Percentiles rank a stretch among this genome's conserved stretches.
Evolutionary conservation across 177 flowering plant species (phyloP).

Genomic region (Tripterygium wilfordii): DNA sequence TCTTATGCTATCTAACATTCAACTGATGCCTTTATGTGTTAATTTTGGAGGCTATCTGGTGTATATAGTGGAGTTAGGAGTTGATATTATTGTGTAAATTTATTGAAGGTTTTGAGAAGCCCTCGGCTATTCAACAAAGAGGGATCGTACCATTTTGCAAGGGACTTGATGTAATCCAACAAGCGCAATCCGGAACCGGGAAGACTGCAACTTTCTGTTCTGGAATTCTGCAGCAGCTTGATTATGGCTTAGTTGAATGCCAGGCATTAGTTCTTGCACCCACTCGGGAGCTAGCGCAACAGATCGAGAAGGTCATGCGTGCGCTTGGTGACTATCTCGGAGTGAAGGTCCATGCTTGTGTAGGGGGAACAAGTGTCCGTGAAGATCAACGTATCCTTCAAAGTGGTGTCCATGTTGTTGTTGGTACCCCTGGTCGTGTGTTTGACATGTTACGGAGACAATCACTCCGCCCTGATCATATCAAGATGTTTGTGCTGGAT

Average conservation of each 20-base stretch:
- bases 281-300: constrained; percentile 30
- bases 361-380: constrained; percentile 20
- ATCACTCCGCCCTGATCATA: constrained; percentile 11
- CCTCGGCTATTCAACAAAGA: constrained; percentile 32
- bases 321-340: constrained; percentile 31
- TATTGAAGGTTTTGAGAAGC: constrained; percentile 29
- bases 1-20: too few relatives aligned
- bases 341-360: constrained; percentile 34
- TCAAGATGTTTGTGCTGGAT: constrained; percentile 10
- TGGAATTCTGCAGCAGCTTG: constrained; percentile 30
- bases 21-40: too few relatives aligned
- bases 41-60: too few relatives aligned
- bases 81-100: background rate
- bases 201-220: constrained; percentile 34
- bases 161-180: constrained; percentile 32
- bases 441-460: constrained; percentile 19
- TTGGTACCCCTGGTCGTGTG: constrained; percentile 18
- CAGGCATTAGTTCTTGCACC: constrained; percentile 32
- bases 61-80: too few relatives aligned
- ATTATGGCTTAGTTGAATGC: constrained; percentile 22
- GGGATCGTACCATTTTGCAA: constrained; percentile 31
- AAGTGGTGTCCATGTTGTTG: constrained; percentile 17
- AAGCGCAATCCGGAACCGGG: constrained; percentile 37
- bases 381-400: constrained; percentile 13
- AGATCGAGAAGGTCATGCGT: constrained; percentile 32